Evolutionary conservation across 73 alveolate genomes (phyloP), one percentile per base, ranked within the genome.

Genomic region (Paramecium biaurelia): DNA sequence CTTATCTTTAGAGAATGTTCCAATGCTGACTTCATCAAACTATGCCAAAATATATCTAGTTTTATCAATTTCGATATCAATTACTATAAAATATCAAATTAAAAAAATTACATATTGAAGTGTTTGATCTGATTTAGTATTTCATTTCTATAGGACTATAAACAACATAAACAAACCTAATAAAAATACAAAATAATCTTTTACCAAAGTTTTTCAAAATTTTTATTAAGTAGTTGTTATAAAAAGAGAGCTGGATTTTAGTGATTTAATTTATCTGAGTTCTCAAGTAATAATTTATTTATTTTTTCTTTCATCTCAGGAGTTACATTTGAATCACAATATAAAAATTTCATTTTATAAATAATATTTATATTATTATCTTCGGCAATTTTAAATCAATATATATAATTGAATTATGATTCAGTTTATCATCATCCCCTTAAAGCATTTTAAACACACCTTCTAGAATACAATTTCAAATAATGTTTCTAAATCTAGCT

Each of bases 251-350:
- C 90, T 43, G 90, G 63, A 20, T 79, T 79, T 30, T 41, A 20
- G 56, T 24, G 63, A 30, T 23, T 23, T 24, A 79, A 47, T 41
- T 45, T 23, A 23, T 79, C 45, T 79, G 42, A 8, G 23, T 41
- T 43, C 21, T 79, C 70, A 24, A 18, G 23, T 23, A 79, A 79
- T 45, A 79, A 79, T 47, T 79, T 45, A 12, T 58, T 21, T 2
- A 79, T 35, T 45, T 45, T 41, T 1, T 79, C 42, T 63, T 79
- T 20, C 74, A 79, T 43, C 74, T 79, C 90, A 79, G 90, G 90
- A 79, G 90, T 79, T 79, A 79, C 90, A 45, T 45, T 79, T 79
- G 90, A 24, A 79, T 79, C 90, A 12, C 57, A 79, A 34, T 41
- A 79, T 45, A 79, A 26, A 79, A 79, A 79, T 18, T 18, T 53